Conservation (phyloP, 495 filamentous ascomycete genomes). For the Penicillium paxilli region DNA sequence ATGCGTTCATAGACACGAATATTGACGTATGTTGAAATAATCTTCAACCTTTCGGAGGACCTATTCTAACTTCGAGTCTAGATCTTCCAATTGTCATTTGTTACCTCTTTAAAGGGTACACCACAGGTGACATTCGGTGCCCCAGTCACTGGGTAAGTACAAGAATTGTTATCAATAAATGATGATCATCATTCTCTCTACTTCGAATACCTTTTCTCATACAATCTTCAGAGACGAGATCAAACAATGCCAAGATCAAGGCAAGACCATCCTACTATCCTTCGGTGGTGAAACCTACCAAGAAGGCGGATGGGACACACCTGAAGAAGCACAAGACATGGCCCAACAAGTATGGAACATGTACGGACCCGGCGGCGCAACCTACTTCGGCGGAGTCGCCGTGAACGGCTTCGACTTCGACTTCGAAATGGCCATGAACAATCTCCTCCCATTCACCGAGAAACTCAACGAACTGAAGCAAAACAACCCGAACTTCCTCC, state of each 20-base stretch:
- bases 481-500: background rate
- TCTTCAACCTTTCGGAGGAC: background rate
- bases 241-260: slow-evolving; percentile 6
- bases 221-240: background rate
- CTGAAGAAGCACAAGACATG: background rate
- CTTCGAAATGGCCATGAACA: slow-evolving; percentile 5
- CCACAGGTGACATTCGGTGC: background rate
- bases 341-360: slow-evolving; percentile 3
- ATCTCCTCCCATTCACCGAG: slow-evolving; percentile 1
- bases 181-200: background rate
- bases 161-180: too few relatives aligned
- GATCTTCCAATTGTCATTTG: slow-evolving; percentile 9
- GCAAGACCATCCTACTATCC: slow-evolving; percentile 4
- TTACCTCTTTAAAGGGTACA: background rate
- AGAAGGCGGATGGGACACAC: slow-evolving; percentile 1
- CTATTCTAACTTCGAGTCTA: background rate
- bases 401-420: slow-evolving; percentile 8
- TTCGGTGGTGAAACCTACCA: background rate
- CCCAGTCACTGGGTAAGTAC: background rate
- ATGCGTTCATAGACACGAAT: background rate
- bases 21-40: background rate
- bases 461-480: background rate
- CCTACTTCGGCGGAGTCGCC: background rate
- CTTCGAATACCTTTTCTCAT: background rate
- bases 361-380: background rate